A percentile compares a stretch with the other conserved stretches of the same genome.
These are phyloP conservation scores for Rhynchospora tenuis DNA, from an alignment of 176 grass and related monocot species.

Conservation along the genomic window DNA sequence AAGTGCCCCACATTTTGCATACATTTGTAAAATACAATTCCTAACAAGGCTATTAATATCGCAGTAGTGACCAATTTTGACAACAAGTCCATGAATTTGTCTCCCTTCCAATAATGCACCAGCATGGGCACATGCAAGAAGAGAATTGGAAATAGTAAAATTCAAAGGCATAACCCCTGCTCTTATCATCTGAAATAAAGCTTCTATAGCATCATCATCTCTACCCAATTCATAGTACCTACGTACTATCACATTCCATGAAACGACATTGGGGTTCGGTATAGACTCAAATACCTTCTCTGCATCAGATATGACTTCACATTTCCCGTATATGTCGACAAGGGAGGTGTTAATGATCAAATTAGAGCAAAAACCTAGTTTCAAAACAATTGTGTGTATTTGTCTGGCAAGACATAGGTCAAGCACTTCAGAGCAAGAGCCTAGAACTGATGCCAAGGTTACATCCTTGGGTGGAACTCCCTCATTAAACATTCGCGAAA, in stretches of 20 bases:
- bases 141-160: conserved; percentile 65
- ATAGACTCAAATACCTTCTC: conserved; percentile 62
- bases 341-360: conserved; percentile 61
- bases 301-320: conserved; percentile 39
- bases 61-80: conserved; percentile 48
- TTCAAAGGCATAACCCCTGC: conserved; percentile 46
- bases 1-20: conserved; percentile 65
- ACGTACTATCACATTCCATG: conserved; percentile 82
- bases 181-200: conserved; percentile 77
- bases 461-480: conserved; percentile 58
- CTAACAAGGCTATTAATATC: conserved; percentile 31
- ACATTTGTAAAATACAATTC: conserved; percentile 63
- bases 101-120: conserved; percentile 46
- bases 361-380: conserved; percentile 53
- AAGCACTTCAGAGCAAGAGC: conserved; percentile 50
- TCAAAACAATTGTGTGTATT: conserved; percentile 57
- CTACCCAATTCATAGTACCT: conserved; percentile 66
- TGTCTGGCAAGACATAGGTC: conserved; percentile 40
- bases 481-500: conserved; percentile 33
- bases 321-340: conserved; percentile 78
- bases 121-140: conserved; percentile 63
- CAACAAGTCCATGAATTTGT: conserved; percentile 47
- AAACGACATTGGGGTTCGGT: conserved; percentile 46
- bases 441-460: conserved; percentile 62
- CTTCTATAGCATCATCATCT: conserved; percentile 45